Conservation (phyloP, 1,284 basidiomycete genomes). For the Ceratobasidium papillatum region DNA sequence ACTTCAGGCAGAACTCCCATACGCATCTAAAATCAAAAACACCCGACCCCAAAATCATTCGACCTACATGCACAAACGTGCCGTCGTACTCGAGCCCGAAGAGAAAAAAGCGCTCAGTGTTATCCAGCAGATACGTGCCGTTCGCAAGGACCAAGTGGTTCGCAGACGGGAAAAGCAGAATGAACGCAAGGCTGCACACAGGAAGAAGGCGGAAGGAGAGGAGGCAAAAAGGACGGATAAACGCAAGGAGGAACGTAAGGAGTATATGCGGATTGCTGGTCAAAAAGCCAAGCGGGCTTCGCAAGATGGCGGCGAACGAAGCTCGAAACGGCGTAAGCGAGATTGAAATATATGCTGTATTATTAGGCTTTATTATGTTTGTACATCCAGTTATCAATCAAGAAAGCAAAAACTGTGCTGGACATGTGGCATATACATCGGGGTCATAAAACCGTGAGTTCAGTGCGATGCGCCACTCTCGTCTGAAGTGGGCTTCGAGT, state of each 20-base stretch:
- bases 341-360: constrained; percentile 37
- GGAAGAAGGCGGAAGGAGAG: constrained; percentile 75
- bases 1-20: constrained; percentile 89
- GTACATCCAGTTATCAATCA: constrained; percentile 4
- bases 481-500: constrained; percentile 16
- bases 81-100: constrained; percentile 93
- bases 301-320: constrained; percentile 42
- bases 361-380: constrained; percentile 23
- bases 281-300: constrained; percentile 70
- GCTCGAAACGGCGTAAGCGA: constrained; percentile 48
- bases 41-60: constrained; percentile 76
- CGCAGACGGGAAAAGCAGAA: constrained; percentile 85
- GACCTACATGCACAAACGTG: constrained; percentile 91
- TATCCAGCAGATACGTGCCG: constrained; percentile 92
- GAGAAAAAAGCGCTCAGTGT: constrained; percentile 93
- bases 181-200: constrained; percentile 68
- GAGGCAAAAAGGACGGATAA: constrained; percentile 74
- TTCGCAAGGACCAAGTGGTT: constrained; percentile 86
- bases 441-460: constrained; percentile 6
- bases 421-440: constrained; percentile 3
- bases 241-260: constrained; percentile 81
- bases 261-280: constrained; percentile 77
- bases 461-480: neutral
- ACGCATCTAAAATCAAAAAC: constrained; percentile 89
- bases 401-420: neutral